Evolutionary conservation across 495 filamentous ascomycete species (phyloP), one percentile per base, ranked within the genome.

Genomic region (Penicillium riverlandense): DNA sequence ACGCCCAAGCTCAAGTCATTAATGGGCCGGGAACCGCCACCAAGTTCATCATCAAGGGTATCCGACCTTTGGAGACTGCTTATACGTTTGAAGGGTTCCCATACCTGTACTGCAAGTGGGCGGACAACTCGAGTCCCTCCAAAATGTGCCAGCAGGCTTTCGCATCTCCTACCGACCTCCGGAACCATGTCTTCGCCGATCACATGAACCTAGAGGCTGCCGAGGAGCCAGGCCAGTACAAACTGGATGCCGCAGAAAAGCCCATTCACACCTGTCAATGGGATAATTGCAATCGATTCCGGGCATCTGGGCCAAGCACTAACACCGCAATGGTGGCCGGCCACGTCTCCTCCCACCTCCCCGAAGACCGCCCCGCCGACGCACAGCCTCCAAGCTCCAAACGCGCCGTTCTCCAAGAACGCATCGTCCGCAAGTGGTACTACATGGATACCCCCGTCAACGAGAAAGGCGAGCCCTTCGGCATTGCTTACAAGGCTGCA

Each of bases 31-130:
- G 62, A 36, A 58, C 63, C 6, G 83, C 86, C 43, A 70, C 66
- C 11, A 87, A 87, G 47, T 97, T 96, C 64, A 95, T 96, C 48
- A 97, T 99, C 60, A 85, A 85, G 53, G 92, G 91, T 4, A 95
- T 97, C 47, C 74, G 86, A 29, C 78, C 86, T 0, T 77, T 94
- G n/a, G 72, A 77, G 30, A 69, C 73, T 1, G 90, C 91, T 6
- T 76, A 90, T 48, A 82, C 86, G 40, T 77, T 80, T 14, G 77
- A 85, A 14, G 83, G 63, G 27, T 73, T 72, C 46, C 66, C 70
- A 22, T 83, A 80, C 46, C 57, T 63, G 14, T 76, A 71, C 35
- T 83, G 79, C 65, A 63, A 67, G 40, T 83, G 79, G 79, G 53
- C 61, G 0, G 68, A 77, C 38, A 63, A 66, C 40, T 52, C 64